phyloP scores from a whole-genome alignment of 345 rosid genomes.

The Laguncularia racemosa region DNA sequence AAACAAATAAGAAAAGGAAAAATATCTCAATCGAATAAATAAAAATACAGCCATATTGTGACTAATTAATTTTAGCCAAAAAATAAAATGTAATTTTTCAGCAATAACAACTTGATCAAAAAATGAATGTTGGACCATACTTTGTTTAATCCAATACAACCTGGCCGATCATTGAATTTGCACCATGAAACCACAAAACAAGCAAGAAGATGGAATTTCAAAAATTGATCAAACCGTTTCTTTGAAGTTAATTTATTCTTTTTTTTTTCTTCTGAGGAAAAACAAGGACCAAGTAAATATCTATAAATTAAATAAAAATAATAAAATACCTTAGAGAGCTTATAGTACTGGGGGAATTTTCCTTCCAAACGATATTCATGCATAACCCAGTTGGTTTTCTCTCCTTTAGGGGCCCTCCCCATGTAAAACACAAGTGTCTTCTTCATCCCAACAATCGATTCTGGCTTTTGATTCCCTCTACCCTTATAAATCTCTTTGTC shows the following conservation, averaged over 20 bases:
- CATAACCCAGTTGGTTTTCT: conserved; percentile 93
- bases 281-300: not conserved
- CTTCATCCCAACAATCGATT: conserved; percentile 83
- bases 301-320: not conserved
- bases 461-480: conserved; percentile 14
- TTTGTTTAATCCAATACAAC: too few species aligned
- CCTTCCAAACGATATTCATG: conserved; percentile 94
- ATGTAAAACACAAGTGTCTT: conserved; percentile 93
- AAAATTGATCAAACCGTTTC: too few species aligned
- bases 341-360: conserved; percentile 56
- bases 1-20: too few species aligned
- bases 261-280: not conserved
- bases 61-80: too few species aligned
- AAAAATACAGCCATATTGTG: too few species aligned
- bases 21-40: too few species aligned
- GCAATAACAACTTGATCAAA: too few species aligned
- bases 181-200: too few species aligned
- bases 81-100: too few species aligned
- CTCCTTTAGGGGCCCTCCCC: conserved; percentile 98
- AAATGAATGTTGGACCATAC: too few species aligned
- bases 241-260: not conserved
- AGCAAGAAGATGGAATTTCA: not conserved
- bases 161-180: too few species aligned
- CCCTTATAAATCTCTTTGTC: conserved; percentile 82
- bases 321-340: conserved; percentile 46